Evolutionary conservation across 2,329 filamentous ascomycete genomes (phyloP), one percentile per base, ranked within the genome.

Genomic region (Fonsecaea pedrosoi): DNA sequence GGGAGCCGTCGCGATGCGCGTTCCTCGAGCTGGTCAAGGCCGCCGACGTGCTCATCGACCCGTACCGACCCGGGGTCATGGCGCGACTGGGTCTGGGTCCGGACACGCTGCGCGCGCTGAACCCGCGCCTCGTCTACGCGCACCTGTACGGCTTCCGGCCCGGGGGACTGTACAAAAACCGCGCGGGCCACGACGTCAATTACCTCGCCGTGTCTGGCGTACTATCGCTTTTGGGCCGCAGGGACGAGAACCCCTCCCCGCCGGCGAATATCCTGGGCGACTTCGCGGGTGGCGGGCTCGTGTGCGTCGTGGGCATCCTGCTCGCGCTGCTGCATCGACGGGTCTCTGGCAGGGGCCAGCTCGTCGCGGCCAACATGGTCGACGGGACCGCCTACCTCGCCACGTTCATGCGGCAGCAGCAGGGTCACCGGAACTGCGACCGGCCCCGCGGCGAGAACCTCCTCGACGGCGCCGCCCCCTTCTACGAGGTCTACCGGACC

Each of bases 131-230:
- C 1, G 87, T 97, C 57, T 88, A 96, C 65, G 92, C 86, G 8
- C 89, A 94, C 54, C 90, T 98, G 85, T 94, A 92, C 4, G 94
- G 94, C 0, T 97, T 97, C 78, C 85, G 94, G 15, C 84, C 93
- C 35, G 92, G 96, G 78, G 94, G 94, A 0, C 88, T 87, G 73
- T 97, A 97, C 78, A 86, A 86, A 53, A 80, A 85, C 73, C 97
- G 96, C 92, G 93, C 94, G 0, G 94, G 94, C 48, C 94, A 97
- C 76, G 94, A 97, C 77, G 96, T 97, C 78, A 97, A 98, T 76
- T 98, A 97, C 78, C 89, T 98, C 56, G 92, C 93, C 56, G 92
- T 97, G 0, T 90, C 90, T 0, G 94, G 94, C 0, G 89, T 90
- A 0, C 80, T 98, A 32, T 85, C 85, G 0, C 82, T 97, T 78